These are phyloP conservation scores for Leptographium galeiforme DNA, from an alignment of 2,329 filamentous ascomycete genomes.

Conservation along the genomic window DNA sequence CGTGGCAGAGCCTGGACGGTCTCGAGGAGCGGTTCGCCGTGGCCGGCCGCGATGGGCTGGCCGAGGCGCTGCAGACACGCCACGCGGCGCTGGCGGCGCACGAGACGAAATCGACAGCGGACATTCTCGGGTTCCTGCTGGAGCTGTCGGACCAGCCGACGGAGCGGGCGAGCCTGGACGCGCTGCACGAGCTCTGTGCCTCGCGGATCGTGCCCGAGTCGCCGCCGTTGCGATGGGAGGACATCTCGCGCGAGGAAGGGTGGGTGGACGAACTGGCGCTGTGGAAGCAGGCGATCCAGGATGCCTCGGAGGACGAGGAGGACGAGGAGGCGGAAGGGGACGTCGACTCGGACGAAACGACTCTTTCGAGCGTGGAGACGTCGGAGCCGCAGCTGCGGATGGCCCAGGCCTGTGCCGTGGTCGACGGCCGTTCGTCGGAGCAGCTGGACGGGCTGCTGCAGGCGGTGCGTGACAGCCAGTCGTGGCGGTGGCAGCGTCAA, in stretches of 20 bases:
- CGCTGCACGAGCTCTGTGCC: conserved; percentile 41
- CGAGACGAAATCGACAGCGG: conserved; percentile 56
- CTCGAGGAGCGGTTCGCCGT: conserved; percentile 80
- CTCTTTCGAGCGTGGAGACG: conserved; percentile 3
- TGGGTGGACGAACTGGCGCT: conserved; percentile 53
- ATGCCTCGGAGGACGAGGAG: conserved; percentile 47
- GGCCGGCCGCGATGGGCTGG: conserved; percentile 64
- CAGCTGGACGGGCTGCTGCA: conserved; percentile 21
- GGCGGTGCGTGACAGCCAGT: conserved; percentile 27
- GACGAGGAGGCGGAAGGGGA: conserved; percentile 44
- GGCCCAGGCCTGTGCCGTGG: conserved; percentile 17
- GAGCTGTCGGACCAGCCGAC: conserved; percentile 71
- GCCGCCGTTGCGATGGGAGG: conserved; percentile 57
- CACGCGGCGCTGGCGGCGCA: conserved; percentile 14
- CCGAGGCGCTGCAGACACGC: conserved; percentile 47
- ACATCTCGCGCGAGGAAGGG: conserved; percentile 64
- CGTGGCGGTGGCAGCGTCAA: conserved; percentile 25
- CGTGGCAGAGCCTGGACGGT: conserved; percentile 50
- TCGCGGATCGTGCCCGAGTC: conserved; percentile 27
- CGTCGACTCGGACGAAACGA: conserved; percentile 18
- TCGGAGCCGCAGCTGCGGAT: conserved; percentile 1
- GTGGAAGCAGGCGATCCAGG: conserved; percentile 42
- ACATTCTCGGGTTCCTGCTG: conserved; percentile 65
- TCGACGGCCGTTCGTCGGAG: conserved; percentile 10
- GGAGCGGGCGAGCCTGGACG: conserved; percentile 51